phyloP scores from a whole-genome alignment of 805 yeast genomes.

The Priceomyces melissophilus region DNA sequence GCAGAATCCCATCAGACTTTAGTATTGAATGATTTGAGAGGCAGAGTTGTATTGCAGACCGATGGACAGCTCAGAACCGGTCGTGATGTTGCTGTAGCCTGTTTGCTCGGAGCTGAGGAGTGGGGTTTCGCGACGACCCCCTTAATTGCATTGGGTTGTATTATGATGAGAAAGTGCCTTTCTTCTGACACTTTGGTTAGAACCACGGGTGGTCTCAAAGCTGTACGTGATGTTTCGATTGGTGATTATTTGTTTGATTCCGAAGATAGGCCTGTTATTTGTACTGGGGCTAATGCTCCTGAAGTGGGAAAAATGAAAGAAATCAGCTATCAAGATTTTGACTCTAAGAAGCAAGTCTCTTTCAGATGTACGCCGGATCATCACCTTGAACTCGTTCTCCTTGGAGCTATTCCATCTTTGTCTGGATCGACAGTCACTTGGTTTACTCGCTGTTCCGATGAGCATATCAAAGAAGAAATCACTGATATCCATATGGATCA shows the following conservation, averaged over 20 bases:
- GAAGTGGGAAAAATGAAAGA: slow-evolving; percentile 3
- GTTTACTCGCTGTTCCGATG: neutral
- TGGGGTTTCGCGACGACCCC: slow-evolving; percentile 99
- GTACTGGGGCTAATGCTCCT: slow-evolving; percentile 1
- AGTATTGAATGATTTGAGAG: slow-evolving; percentile 92
- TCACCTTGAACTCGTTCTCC: neutral
- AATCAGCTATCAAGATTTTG: slow-evolving; percentile 4
- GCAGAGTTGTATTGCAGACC: slow-evolving; percentile 93
- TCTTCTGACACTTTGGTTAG: slow-evolving; percentile 24
- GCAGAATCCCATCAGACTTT: slow-evolving; percentile 98
- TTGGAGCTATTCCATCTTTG: neutral
- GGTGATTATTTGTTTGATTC: slow-evolving; percentile 7
- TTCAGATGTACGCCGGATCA: slow-evolving; percentile 1
- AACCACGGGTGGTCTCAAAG: slow-evolving; percentile 4
- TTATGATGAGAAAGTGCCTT: slow-evolving; percentile 70
- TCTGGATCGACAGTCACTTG: neutral
- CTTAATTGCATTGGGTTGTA: slow-evolving; percentile 94
- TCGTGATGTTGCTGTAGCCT: slow-evolving; percentile 94
- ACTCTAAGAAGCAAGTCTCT: slow-evolving; percentile 1
- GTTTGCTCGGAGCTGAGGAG: slow-evolving; percentile 95
- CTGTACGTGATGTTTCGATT: slow-evolving; percentile 2
- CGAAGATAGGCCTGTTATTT: slow-evolving; percentile 3
- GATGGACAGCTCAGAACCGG: slow-evolving; percentile 98
- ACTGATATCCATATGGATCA: neutral
- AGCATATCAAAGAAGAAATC: neutral